Conservation (phyloP, 306 rosid species). For the Casuarina equisetifolia region DNA sequence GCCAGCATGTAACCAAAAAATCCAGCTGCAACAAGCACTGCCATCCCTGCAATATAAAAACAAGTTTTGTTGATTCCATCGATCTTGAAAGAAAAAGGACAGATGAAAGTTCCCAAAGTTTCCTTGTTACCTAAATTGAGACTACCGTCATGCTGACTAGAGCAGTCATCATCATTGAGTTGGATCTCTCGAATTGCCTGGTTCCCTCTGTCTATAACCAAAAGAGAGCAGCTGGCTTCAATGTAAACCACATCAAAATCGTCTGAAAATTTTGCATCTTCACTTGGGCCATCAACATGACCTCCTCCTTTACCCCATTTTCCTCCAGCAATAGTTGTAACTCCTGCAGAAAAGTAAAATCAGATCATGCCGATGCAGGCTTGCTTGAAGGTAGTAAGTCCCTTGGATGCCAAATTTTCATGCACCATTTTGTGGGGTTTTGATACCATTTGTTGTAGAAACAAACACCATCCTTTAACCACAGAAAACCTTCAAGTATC, state of each 20-base stretch:
- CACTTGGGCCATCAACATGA: slow-evolving; percentile 98
- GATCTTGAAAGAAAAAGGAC: slow-evolving; percentile 15
- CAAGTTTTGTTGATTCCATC: slow-evolving; percentile 17
- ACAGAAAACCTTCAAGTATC: slow-evolving; percentile 9
- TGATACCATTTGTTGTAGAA: background rate
- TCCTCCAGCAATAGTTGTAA: slow-evolving; percentile 98
- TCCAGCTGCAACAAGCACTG: slow-evolving; percentile 62
- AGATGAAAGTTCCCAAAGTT: slow-evolving; percentile 1
- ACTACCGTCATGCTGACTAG: slow-evolving; percentile 47
- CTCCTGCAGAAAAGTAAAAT: slow-evolving; percentile 50
- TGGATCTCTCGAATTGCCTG: slow-evolving; percentile 91
- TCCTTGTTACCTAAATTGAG: slow-evolving; percentile 62
- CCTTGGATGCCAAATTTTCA: background rate
- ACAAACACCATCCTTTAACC: slow-evolving; percentile 13
- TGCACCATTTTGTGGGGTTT: background rate
- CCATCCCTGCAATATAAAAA: slow-evolving; percentile 57
- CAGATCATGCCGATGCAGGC: slow-evolving; percentile 12
- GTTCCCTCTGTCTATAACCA: slow-evolving; percentile 94
- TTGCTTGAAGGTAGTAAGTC: background rate
- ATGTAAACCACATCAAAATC: slow-evolving; percentile 82
- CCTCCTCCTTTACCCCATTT: slow-evolving; percentile 76
- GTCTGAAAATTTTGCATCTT: slow-evolving; percentile 88
- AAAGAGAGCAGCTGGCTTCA: slow-evolving; percentile 81
- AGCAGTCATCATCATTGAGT: slow-evolving; percentile 79
- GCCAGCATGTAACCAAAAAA: slow-evolving; percentile 93